Evolutionary conservation across 2,329 filamentous ascomycete species (phyloP), one percentile per base, ranked within the genome.

Genomic region (Alternaria atra): DNA sequence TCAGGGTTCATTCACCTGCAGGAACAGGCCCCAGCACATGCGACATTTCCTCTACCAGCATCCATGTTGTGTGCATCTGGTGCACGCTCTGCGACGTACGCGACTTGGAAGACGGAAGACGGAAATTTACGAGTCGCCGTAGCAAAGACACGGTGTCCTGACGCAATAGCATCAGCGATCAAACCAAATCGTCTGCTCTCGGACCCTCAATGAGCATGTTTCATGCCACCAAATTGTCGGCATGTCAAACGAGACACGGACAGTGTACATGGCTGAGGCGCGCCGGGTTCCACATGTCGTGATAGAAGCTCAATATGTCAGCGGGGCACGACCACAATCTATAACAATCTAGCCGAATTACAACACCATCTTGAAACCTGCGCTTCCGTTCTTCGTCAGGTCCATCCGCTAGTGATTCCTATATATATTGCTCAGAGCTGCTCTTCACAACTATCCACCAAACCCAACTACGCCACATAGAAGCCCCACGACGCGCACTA

Each of bases 311-410:
- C 55, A 60, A 75, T 70, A 66, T 74, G 74, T 73, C 74, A 74
- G 73, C 71, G 64, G 68, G 64, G 64, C 64, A 20, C 34, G 27
- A 52, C 43, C 29, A 65, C 60, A 74, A 73, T 75, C 66, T 72
- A 73, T 66, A 58, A 59, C 66, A 76, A 74, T 76, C 73, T 73
- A 72, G 62, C 63, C 60, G 47, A 67, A 69, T 71, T 69, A 64
- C 71, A 69, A 71, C 72, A 72, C 66, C 66, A 60, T 68, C 64
- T 64, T 74, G 72, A 75, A 77, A 75, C 73, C 72, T 61, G 73
- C 73, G 61, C 71, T 73, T 70, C 54, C 64, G 12, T 63, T 64
- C 55, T 55, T 64, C 53, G 52, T 55, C 55, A 39, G 50, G 46
- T 42, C 51, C 55, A 25, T 44, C 51, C 37, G 46, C 58, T 60